These are phyloP conservation scores for Trichoderma asperelloides DNA, from an alignment of 495 filamentous ascomycete species.

Conservation along the genomic window DNA sequence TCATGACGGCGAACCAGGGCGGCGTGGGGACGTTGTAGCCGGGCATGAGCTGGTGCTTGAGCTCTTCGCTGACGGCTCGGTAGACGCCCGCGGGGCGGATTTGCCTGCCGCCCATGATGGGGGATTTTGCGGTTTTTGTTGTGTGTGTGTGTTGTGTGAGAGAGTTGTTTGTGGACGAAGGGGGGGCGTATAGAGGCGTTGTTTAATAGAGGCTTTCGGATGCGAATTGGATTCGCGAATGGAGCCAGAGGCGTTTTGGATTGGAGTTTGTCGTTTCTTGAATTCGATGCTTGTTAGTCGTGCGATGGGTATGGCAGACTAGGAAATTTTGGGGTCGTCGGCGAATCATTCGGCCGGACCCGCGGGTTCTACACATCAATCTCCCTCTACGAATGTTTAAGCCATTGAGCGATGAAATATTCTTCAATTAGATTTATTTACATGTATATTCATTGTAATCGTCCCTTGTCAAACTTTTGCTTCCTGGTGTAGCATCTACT, in stretches of 20 bases:
- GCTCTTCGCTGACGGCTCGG: neutral
- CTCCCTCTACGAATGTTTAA: neutral
- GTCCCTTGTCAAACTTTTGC: too few species aligned
- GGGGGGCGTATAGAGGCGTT: neutral
- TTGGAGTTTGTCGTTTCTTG: neutral
- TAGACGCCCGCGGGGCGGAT: constrained; percentile 9
- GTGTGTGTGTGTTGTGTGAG: neutral
- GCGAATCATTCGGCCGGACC: constrained; percentile 1
- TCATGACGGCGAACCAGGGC: constrained; percentile 67
- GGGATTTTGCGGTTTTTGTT: neutral
- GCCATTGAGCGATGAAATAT: neutral
- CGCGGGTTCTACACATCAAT: too few species aligned
- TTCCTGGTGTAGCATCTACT: too few species aligned
- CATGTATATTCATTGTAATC: neutral
- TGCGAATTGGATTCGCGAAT: neutral
- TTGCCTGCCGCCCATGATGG: constrained; percentile 9
- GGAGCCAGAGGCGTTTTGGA: neutral
- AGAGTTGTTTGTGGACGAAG: too few species aligned
- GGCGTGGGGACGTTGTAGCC: constrained; percentile 30
- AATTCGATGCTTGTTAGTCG: neutral
- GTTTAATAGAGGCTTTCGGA: too few species aligned
- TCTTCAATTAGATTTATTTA: neutral
- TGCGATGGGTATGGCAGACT: neutral
- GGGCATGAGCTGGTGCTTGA: constrained; percentile 4
- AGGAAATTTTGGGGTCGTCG: constrained; percentile 8